Evolutionary conservation across 371 early-diverging fungal species (phyloP).

Genomic region (Lichtheimia hyalospora): DNA sequence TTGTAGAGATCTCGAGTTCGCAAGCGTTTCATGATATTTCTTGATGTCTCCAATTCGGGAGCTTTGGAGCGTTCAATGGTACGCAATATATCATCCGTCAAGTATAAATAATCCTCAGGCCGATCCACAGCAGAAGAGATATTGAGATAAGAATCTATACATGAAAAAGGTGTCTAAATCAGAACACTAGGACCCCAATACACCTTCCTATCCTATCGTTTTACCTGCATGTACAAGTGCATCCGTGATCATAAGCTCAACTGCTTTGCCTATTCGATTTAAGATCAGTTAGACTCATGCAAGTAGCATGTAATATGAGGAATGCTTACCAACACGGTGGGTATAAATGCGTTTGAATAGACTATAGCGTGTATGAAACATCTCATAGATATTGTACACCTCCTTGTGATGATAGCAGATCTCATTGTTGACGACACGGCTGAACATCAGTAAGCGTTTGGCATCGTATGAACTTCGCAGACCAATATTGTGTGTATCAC

Average conservation of each 20-base stretch:
- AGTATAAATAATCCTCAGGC: constrained; percentile 68
- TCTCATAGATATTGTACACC: constrained; percentile 75
- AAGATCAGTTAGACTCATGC: not conserved
- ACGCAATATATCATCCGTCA: constrained; percentile 87
- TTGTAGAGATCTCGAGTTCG: constrained; percentile 81
- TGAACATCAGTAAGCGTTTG: constrained; percentile 75
- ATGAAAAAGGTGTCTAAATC: too few relatives aligned
- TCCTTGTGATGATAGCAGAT: constrained; percentile 88
- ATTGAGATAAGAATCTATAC: constrained; percentile 59
- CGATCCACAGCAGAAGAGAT: constrained; percentile 72
- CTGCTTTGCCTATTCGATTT: constrained; percentile 43
- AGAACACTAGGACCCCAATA: too few relatives aligned
- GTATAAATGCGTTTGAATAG: constrained; percentile 92
- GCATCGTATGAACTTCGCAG: constrained; percentile 82
- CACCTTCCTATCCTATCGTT: too few relatives aligned
- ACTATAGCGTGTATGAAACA: constrained; percentile 91
- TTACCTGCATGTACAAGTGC: constrained; percentile 76
- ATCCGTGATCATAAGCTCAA: constrained; percentile 91
- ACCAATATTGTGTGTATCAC: constrained; percentile 89
- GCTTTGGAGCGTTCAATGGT: constrained; percentile 75
- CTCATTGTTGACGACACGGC: constrained; percentile 85
- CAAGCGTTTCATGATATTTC: constrained; percentile 71
- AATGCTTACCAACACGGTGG: constrained; percentile 72
- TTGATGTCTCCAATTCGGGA: constrained; percentile 63
- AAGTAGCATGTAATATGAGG: not conserved